A percentile compares a stretch with the other conserved stretches of the same genome.
phyloP scores from a whole-genome alignment of 768 basidiomycete genomes.

The Pholiota conissans region DNA sequence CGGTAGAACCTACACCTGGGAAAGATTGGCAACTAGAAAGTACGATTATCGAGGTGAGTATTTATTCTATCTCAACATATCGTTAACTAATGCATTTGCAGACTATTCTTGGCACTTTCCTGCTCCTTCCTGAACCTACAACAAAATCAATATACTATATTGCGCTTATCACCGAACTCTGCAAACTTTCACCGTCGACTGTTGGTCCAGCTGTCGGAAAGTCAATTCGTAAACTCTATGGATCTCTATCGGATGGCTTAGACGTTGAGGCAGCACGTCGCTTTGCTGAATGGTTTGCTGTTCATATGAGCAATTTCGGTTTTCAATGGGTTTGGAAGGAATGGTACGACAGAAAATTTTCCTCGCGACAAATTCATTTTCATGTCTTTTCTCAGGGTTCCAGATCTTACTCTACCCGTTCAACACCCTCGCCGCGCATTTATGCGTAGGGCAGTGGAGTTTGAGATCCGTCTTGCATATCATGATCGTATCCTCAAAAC shows the following conservation, averaged over 20 bases:
- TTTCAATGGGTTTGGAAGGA: constrained; percentile 99
- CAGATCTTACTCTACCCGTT: constrained; percentile 70
- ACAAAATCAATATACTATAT: constrained; percentile 86
- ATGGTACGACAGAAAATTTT: constrained; percentile 58
- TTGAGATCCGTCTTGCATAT: constrained; percentile 90
- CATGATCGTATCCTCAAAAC: constrained; percentile 91
- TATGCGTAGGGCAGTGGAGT: constrained; percentile 82
- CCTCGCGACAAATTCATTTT: not conserved
- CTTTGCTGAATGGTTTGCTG: constrained; percentile 93
- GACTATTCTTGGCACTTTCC: constrained; percentile 71
- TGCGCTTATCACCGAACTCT: constrained; percentile 87
- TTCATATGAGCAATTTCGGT: constrained; percentile 96
- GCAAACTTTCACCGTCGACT: constrained; percentile 89
- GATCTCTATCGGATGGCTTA: constrained; percentile 75
- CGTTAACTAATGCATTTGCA: constrained; percentile 27
- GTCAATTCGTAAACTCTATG: constrained; percentile 86
- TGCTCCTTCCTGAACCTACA: constrained; percentile 75
- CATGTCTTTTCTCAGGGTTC: constrained; percentile 56
- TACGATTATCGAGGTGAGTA: constrained; percentile 78
- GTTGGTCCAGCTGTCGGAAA: constrained; percentile 97
- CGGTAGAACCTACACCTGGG: constrained; percentile 50
- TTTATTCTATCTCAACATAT: not conserved
- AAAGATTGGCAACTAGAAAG: constrained; percentile 90
- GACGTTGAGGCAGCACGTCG: constrained; percentile 82
- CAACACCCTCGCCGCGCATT: constrained; percentile 89